phyloP scores from a whole-genome alignment of 345 rosid genomes.

The Arabidopsis arenosa region DNA sequence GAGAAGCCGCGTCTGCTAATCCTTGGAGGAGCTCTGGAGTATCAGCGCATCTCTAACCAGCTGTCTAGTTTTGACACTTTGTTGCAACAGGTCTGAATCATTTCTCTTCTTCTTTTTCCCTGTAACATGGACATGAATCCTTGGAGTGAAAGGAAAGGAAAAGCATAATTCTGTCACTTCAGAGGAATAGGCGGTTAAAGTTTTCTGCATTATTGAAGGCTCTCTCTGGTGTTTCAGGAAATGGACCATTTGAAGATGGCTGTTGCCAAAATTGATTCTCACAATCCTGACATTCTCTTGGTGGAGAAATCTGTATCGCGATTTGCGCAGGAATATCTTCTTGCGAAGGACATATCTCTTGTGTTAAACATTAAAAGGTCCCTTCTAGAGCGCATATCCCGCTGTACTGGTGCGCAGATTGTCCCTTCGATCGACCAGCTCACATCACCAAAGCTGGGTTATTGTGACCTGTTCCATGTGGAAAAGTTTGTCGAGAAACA shows the following conservation, averaged over 20 bases:
- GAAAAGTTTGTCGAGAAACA: slow-evolving; percentile 83
- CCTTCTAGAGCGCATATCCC: slow-evolving; percentile 89
- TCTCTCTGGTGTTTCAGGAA: slow-evolving; percentile 63
- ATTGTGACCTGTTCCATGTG: slow-evolving; percentile 85
- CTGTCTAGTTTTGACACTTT: slow-evolving; percentile 90
- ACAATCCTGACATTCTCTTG: slow-evolving; percentile 85
- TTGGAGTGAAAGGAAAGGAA: slow-evolving; percentile 18
- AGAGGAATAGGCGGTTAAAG: slow-evolving; percentile 13
- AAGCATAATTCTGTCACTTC: slow-evolving; percentile 19
- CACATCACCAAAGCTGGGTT: slow-evolving; percentile 78
- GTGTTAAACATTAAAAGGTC: slow-evolving; percentile 92
- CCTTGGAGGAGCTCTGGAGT: slow-evolving; percentile 94
- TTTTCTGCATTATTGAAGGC: slow-evolving; percentile 30
- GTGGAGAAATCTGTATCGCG: slow-evolving; percentile 98
- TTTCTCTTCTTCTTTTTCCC: slow-evolving; percentile 32
- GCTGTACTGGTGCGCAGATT: slow-evolving; percentile 94
- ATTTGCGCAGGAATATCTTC: slow-evolving; percentile 93
- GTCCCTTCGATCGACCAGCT: slow-evolving; percentile 94
- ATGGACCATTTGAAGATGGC: slow-evolving; percentile 99
- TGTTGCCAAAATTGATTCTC: slow-evolving; percentile 81
- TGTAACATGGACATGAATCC: slow-evolving; percentile 29
- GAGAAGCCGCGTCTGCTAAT: slow-evolving; percentile 83
- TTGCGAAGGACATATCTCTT: slow-evolving; percentile 88
- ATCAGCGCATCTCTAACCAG: slow-evolving; percentile 87
- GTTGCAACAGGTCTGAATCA: slow-evolving; percentile 78